Evolutionary conservation across 2,329 filamentous ascomycete genomes (phyloP), one percentile per base, ranked within the genome.

Genomic region (Fusarium nygamai): DNA sequence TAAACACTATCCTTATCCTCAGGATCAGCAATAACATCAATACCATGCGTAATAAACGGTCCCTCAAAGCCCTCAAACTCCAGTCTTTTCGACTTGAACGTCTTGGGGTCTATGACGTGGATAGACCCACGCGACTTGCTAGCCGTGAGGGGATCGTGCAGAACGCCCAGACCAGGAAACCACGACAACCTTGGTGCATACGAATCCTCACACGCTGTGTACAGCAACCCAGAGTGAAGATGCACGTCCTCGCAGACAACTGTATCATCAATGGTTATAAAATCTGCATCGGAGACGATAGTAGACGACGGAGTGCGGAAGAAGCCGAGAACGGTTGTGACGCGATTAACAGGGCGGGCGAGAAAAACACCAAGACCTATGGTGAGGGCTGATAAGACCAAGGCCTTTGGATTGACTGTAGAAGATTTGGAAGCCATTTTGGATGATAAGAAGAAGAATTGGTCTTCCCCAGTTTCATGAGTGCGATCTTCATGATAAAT

Each of bases 221-320:
- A 92, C 3, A 92, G 78, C 13, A 85, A 66, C 1, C 85, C 83
- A 22, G 84, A 78, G 69, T 91, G 86, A 63, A 89, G 85, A 74
- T 92, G 89, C 8, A 92, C 54, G 69, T 92, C 90, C 73, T 92
- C 90, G 75, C 90, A 91, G 22, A 88, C 83, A 6, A 83, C 78
- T 0, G 90, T 91, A 69, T 89, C 86, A 0, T 84, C 78, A 16
- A 92, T 88, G 16, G 76, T 69, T 11, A 84, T 73, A 3, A 88
- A 76, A 8, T 81, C 69, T 6, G 63, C 46, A 11, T 73, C 54
- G 9, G 66, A 34, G 10, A 80, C n/a, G 2, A 64, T 22, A 0
- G 77, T 81, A 19, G 73, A 78, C 10, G 46, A 59, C 7, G 73
- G 71, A 14, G 59, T 61, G 20, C 81, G 78, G 34, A 80, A 78